Evolutionary conservation across 2,329 filamentous ascomycete species (phyloP), one percentile per base, ranked within the genome.

Genomic region (Epichloe sp.): DNA sequence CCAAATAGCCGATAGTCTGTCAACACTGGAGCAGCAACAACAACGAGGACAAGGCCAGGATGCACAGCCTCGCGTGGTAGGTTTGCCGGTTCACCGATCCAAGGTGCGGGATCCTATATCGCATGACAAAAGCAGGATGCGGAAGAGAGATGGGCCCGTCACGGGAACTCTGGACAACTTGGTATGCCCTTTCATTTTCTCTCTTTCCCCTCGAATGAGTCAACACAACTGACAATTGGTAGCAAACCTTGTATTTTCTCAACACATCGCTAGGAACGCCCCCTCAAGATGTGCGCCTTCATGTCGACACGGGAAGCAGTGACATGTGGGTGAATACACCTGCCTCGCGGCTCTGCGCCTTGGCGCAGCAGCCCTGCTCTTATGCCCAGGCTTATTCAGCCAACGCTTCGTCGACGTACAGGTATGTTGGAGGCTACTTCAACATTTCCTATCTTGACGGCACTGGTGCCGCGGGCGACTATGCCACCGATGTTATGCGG

Each of bases 401-500:
- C 41, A 84, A 86, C 62, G 67, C 73, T 1, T 95, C 88, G 0
- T 88, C 85, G 2, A 86, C 88, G 2, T 91, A 90, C 66, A 61
- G 75, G 36, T 88, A 83, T 62, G 67, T 95, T 50, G 82, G 81
- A 55, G 82, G 78, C 61, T 74, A 81, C 54, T 95, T 96, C 71
- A 90, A 91, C 68, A 95, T 95, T 56, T 82, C 82, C 1, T 95
- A 95, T 58, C 84, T 86, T 41, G 89, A 95, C 66, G 86, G 86
- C 44, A 86, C 86, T 0, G 80, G 82, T 5, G 86, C 88, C 0
- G 65, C 70, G 1, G 89, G 90, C 36, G 86, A 93, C 66, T 95
- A 95, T 64, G 86, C 80, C 2, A 82, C 78, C 4, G 90, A 96
- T 62, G 84, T 75, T 0, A 69, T 95, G 52, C 70, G 67, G 4